Evolutionary conservation across 495 filamentous ascomycete species (phyloP).

Genomic region (Penicillium manginii): DNA sequence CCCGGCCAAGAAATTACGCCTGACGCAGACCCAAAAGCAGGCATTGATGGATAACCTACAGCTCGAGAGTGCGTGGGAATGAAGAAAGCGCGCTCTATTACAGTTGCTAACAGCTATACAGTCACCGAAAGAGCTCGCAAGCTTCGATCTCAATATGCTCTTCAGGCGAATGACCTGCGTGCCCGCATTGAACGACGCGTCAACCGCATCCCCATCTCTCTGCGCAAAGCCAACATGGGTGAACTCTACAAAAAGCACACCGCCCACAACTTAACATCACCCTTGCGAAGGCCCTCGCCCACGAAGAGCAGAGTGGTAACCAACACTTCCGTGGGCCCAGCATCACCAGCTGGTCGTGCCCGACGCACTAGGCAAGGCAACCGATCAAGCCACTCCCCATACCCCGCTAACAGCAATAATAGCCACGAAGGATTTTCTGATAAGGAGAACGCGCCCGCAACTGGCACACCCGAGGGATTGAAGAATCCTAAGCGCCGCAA

Average conservation of each 20-base stretch:
- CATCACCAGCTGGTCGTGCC: constrained; percentile 40
- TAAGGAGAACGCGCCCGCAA: constrained; percentile 72
- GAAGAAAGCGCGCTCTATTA: neutral
- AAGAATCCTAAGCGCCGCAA: constrained; percentile 65
- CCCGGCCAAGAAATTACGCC: constrained; percentile 62
- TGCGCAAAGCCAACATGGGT: constrained; percentile 82
- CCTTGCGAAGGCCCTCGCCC: constrained; percentile 34
- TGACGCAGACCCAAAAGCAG: constrained; percentile 82
- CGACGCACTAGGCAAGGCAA: constrained; percentile 67
- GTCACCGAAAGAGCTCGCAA: constrained; percentile 92
- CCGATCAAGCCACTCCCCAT: neutral
- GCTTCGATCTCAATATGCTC: constrained; percentile 84
- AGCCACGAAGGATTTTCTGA: constrained; percentile 72
- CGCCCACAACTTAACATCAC: constrained; percentile 34
- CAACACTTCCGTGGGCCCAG: constrained; percentile 36
- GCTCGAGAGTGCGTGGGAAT: constrained; percentile 73
- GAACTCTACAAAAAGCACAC: constrained; percentile 70
- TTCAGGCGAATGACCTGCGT: constrained; percentile 81
- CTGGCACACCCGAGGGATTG: constrained; percentile 42
- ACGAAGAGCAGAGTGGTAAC: constrained; percentile 35
- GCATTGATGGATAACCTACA: constrained; percentile 90
- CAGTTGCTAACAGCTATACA: constrained; percentile 34
- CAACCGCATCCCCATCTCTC: constrained; percentile 82
- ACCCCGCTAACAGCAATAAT: constrained; percentile 15
- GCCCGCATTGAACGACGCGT: constrained; percentile 92